Percentiles rank a stretch among this genome's conserved stretches.
Conservation (phyloP, 2,329 filamentous ascomycete species). For the Monosporascus sp. region DNA sequence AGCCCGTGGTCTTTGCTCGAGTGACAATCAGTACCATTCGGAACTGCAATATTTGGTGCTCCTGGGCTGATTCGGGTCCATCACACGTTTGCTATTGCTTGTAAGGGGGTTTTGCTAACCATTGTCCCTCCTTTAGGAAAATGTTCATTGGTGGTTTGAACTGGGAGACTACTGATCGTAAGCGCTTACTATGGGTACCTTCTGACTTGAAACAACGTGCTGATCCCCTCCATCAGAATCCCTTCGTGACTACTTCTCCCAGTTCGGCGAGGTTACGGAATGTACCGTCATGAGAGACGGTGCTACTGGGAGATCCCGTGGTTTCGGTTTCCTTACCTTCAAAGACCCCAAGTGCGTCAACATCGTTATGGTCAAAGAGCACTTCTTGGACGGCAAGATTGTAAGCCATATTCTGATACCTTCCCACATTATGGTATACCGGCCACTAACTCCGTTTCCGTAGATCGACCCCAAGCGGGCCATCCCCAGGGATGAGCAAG, state of each 20-base stretch:
- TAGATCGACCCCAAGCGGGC: slow-evolving; percentile 98
- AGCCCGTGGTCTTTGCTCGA: slow-evolving; percentile 14
- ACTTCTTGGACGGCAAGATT: slow-evolving; percentile 96
- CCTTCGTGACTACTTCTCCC: slow-evolving; percentile 91
- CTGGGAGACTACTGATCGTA: slow-evolving; percentile 98
- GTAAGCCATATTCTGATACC: slow-evolving; percentile 48
- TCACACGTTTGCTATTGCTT: slow-evolving; percentile 5
- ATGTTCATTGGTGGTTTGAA: slow-evolving; percentile 99
- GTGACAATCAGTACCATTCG: slow-evolving; percentile 7
- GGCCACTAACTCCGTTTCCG: slow-evolving; percentile 12
- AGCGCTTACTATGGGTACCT: slow-evolving; percentile 29
- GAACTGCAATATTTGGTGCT: neutral
- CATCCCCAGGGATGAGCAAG: slow-evolving; percentile 95
- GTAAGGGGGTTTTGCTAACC: slow-evolving; percentile 14
- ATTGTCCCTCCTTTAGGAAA: slow-evolving; percentile 58
- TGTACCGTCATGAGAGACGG: slow-evolving; percentile 99
- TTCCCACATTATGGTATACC: neutral
- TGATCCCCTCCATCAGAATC: slow-evolving; percentile 60
- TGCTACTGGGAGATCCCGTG: slow-evolving; percentile 84
- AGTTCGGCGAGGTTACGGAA: slow-evolving; percentile 95
- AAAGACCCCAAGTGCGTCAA: slow-evolving; percentile 97
- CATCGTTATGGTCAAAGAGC: slow-evolving; percentile 99
- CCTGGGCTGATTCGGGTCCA: neutral
- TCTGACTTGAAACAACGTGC: neutral
- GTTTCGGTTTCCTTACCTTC: slow-evolving; percentile 97